A percentile compares a stretch with the other conserved stretches of the same genome.
phyloP scores from a whole-genome alignment of 345 rosid genomes.

The Eucalyptus pauciflora region DNA sequence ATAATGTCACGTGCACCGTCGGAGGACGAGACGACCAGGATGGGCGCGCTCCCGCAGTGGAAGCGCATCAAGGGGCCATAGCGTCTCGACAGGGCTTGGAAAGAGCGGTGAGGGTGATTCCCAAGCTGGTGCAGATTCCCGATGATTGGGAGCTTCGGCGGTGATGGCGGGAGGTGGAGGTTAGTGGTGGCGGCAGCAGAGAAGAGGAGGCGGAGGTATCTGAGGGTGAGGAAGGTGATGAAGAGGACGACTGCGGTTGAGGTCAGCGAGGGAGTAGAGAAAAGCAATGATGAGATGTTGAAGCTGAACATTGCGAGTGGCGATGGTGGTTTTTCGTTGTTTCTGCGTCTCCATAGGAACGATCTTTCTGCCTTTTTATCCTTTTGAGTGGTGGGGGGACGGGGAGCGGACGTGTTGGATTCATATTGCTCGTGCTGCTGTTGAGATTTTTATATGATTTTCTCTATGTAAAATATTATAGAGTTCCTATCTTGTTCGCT shows the following conservation, averaged over 20 bases:
- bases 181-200: not conserved
- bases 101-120: slow-evolving; percentile 27
- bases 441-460: not conserved
- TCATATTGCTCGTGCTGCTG: not conserved
- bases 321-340: not conserved
- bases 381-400: not conserved
- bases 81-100: slow-evolving; percentile 14
- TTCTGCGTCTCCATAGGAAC: not conserved
- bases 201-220: not conserved
- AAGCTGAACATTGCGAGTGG: not conserved
- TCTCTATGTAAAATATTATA: not conserved
- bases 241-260: not conserved
- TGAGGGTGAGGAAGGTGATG: not conserved
- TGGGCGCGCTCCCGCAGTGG: slow-evolving; percentile 27
- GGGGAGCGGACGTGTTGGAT: not conserved
- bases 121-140: slow-evolving; percentile 61
- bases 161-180: slow-evolving; percentile 28
- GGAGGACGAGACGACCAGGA: slow-evolving; percentile 38
- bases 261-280: not conserved
- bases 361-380: not conserved
- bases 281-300: not conserved
- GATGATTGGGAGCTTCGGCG: slow-evolving; percentile 32
- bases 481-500: not conserved
- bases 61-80: slow-evolving; percentile 49
- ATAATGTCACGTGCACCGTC: slow-evolving; percentile 29